Conservation (phyloP, 768 basidiomycete genomes). For the Chiua virens region DNA sequence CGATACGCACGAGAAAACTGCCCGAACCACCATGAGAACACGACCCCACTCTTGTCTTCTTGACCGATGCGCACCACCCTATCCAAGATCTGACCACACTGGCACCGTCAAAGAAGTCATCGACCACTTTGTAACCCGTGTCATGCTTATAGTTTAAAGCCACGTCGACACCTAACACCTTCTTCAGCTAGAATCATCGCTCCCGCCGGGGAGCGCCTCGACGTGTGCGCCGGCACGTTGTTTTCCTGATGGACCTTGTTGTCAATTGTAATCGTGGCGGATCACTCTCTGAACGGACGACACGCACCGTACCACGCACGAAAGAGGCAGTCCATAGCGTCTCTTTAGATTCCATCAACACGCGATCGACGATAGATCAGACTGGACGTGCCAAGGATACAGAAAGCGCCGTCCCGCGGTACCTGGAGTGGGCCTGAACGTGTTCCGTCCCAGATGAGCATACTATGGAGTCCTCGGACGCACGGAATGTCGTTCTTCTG, state of each 20-base stretch:
- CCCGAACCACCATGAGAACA: constrained; percentile 76
- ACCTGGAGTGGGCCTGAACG: constrained; percentile 54
- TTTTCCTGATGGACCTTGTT: constrained; percentile 81
- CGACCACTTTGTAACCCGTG: constrained; percentile 55
- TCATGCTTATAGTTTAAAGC: constrained; percentile 86
- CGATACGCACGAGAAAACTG: background rate
- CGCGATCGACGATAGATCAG: constrained; percentile 13
- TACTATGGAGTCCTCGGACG: constrained; percentile 23
- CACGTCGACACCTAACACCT: constrained; percentile 81
- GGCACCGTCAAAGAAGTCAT: constrained; percentile 81
- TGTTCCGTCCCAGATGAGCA: background rate
- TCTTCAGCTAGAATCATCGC: constrained; percentile 79
- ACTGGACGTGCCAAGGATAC: constrained; percentile 70
- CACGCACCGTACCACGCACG: constrained; percentile 40
- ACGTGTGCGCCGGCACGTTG: constrained; percentile 70
- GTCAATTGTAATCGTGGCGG: background rate
- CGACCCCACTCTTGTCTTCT: constrained; percentile 71
- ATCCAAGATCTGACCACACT: constrained; percentile 73
- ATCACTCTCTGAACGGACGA: constrained; percentile 3
- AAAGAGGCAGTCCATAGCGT: constrained; percentile 84
- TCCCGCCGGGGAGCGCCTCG: constrained; percentile 78
- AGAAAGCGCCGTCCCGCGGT: constrained; percentile 70
- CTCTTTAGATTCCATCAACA: background rate
- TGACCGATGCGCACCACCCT: constrained; percentile 72
- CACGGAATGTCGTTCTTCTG: constrained; percentile 58